A percentile compares a stretch with the other conserved stretches of the same genome.
These are phyloP conservation scores for Tolypocladium pustulatum DNA, from an alignment of 2,329 filamentous ascomycete genomes.

Conservation along the genomic window DNA sequence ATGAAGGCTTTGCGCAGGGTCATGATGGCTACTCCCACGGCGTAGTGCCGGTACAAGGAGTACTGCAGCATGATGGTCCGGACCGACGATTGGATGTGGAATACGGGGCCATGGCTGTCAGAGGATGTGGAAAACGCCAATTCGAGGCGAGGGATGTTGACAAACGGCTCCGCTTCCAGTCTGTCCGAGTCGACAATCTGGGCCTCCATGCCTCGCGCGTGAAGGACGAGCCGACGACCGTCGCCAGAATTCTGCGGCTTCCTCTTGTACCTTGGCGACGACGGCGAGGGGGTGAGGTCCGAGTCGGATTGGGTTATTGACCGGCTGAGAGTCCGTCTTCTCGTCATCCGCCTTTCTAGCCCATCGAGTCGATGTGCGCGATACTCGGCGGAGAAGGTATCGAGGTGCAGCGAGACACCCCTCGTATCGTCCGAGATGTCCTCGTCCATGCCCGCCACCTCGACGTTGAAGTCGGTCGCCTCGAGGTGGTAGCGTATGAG, in stretches of 20 bases:
- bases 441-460: conserved; percentile 80
- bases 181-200: conserved; percentile 83
- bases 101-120: conserved; percentile 76
- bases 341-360: conserved; percentile 42
- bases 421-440: conserved; percentile 73
- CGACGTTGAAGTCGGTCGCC: conserved; percentile 79
- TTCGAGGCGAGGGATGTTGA: conserved; percentile 80
- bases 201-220: conserved; percentile 75
- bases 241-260: conserved; percentile 53
- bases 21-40: conserved; percentile 68
- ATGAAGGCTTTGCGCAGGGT: conserved; percentile 64
- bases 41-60: conserved; percentile 88
- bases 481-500: conserved; percentile 75
- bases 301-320: conserved; percentile 59
- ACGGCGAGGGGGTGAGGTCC: conserved; percentile 34
- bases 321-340: conserved; percentile 66
- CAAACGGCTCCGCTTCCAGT: conserved; percentile 75
- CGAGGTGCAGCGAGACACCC: conserved; percentile 76
- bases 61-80: conserved; percentile 76
- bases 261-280: conserved; percentile 32
- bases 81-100: conserved; percentile 75
- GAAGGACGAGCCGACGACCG: conserved; percentile 70
- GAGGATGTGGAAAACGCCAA: conserved; percentile 75
- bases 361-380: conserved; percentile 67
- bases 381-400: conserved; percentile 84